phyloP scores from a whole-genome alignment of 2,329 filamentous ascomycete genomes.

The Capronia americana region DNA sequence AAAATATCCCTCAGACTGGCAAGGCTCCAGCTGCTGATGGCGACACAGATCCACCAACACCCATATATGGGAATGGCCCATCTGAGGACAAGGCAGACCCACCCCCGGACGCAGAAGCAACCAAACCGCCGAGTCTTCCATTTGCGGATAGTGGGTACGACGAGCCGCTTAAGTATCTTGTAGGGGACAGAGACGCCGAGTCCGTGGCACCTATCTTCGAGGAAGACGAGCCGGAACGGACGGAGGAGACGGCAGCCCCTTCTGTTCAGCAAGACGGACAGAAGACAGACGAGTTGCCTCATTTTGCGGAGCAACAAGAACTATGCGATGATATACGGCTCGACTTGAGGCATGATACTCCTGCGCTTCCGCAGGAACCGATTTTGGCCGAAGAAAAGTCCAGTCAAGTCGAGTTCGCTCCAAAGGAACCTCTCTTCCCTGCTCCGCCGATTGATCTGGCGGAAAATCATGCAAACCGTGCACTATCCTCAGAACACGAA shows the following conservation, averaged over 20 bases:
- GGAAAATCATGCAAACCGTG: background rate
- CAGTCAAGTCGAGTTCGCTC: background rate
- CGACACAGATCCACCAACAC: background rate
- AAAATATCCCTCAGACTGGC: background rate
- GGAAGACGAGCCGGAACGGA: constrained; percentile 1
- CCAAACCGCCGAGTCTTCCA: constrained; percentile 23
- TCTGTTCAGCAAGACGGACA: background rate
- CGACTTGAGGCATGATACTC: background rate
- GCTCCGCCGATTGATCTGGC: background rate
- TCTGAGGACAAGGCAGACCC: background rate
- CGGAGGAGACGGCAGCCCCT: background rate
- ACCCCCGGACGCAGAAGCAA: background rate
- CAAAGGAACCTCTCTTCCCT: background rate
- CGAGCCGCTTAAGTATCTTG: constrained; percentile 25
- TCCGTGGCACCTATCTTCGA: background rate
- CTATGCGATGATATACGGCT: background rate
- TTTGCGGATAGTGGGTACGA: constrained; percentile 36
- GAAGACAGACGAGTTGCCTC: background rate
- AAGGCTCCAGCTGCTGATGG: background rate
- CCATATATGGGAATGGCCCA: background rate
- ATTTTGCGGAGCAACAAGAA: background rate
- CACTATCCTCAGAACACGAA: background rate
- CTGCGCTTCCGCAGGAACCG: background rate
- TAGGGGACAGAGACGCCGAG: background rate
- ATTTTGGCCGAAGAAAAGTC: background rate